Conservation (phyloP, 2,329 filamentous ascomycete species). For the Diaporthe longicolla region DNA sequence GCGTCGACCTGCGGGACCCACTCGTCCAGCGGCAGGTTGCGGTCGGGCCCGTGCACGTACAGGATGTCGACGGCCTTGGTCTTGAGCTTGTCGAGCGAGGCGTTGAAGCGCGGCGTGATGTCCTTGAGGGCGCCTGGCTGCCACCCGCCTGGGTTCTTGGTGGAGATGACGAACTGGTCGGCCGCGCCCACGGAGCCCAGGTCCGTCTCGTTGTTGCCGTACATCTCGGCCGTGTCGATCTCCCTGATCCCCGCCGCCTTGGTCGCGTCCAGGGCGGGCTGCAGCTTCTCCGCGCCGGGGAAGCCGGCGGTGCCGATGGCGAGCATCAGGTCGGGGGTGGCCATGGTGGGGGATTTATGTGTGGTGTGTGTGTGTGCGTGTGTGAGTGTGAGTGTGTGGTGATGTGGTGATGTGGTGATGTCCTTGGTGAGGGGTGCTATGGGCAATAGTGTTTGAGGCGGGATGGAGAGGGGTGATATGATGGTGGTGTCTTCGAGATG, state of each 20-base stretch:
- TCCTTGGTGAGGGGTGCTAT: not conserved
- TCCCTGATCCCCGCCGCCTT: slow-evolving; percentile 34
- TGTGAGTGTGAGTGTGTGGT: too few relatives aligned
- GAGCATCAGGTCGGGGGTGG: not conserved
- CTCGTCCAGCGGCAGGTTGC: slow-evolving; percentile 58
- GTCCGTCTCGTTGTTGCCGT: slow-evolving; percentile 39
- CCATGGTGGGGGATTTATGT: not conserved
- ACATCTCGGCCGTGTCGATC: slow-evolving; percentile 42
- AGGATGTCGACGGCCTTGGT: slow-evolving; percentile 47
- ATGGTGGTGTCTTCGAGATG: not conserved
- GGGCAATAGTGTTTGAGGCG: not conserved
- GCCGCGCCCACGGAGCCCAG: slow-evolving; percentile 35
- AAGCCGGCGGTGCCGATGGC: not conserved
- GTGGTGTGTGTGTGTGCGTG: too few relatives aligned
- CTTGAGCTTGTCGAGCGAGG: slow-evolving; percentile 37
- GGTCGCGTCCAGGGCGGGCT: slow-evolving; percentile 23
- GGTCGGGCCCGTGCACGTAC: slow-evolving; percentile 33
- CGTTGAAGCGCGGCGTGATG: slow-evolving; percentile 12
- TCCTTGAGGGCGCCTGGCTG: slow-evolving; percentile 22
- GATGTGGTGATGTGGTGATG: not conserved
- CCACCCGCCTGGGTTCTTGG: slow-evolving; percentile 41
- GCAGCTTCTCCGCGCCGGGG: slow-evolving; percentile 3
- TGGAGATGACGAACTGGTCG: slow-evolving; percentile 33
- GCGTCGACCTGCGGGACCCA: slow-evolving; percentile 68
- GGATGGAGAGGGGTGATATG: too few relatives aligned